phyloP scores from a whole-genome alignment of 371 early-diverging fungal species.

The Dichotomocladium elegans region DNA sequence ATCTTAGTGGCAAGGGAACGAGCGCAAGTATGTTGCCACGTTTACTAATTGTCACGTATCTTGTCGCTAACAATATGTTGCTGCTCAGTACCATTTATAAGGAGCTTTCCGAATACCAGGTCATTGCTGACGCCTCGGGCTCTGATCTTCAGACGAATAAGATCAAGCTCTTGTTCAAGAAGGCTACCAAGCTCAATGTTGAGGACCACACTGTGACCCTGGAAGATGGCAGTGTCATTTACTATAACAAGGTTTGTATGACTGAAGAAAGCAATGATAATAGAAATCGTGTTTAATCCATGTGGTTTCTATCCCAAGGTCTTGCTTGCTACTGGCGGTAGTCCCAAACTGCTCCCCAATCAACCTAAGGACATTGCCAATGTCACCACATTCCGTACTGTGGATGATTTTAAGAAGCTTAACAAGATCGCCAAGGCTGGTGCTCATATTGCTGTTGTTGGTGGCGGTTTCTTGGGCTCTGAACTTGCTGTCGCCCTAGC shows the following conservation, averaged over 20 bases:
- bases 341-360: slow-evolving; percentile 53
- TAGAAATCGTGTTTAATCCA: background rate
- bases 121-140: slow-evolving; percentile 36
- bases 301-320: slow-evolving; percentile 21
- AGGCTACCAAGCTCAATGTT: slow-evolving; percentile 56
- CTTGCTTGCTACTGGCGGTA: slow-evolving; percentile 72
- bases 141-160: slow-evolving; percentile 39
- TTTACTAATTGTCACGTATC: too few species aligned
- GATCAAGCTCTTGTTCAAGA: slow-evolving; percentile 49
- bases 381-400: slow-evolving; percentile 64
- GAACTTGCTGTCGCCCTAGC: slow-evolving; percentile 71
- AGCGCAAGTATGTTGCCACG: slow-evolving; percentile 50
- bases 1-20: slow-evolving; percentile 61
- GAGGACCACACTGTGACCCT: slow-evolving; percentile 60
- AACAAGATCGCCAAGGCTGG: slow-evolving; percentile 48
- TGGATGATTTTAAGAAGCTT: slow-evolving; percentile 59
- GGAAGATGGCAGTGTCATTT: slow-evolving; percentile 52
- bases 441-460: slow-evolving; percentile 61
- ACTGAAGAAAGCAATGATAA: background rate
- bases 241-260: slow-evolving; percentile 53
- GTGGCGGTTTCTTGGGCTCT: slow-evolving; percentile 77
- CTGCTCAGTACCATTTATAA: slow-evolving; percentile 32
- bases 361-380: slow-evolving; percentile 26
- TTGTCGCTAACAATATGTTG: too few species aligned
- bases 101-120: slow-evolving; percentile 33